Conservation (phyloP, 306 rosid species). For the Astragalus membranaceus region DNA sequence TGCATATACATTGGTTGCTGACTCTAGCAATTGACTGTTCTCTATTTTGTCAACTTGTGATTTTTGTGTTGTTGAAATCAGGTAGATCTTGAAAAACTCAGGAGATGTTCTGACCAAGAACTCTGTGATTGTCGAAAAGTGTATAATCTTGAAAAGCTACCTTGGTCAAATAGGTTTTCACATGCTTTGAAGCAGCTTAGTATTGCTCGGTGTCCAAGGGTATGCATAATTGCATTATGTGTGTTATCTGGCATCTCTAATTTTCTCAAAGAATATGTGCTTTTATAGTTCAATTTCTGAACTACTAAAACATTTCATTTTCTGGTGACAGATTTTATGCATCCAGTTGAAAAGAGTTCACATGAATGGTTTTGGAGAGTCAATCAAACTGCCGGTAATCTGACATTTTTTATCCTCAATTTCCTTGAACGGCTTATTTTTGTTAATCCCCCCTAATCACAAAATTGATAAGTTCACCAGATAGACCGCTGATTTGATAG, state of each 20-base stretch:
- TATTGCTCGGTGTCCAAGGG: slow-evolving; percentile 84
- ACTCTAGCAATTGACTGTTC: slow-evolving; percentile 15
- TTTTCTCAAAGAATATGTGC: slow-evolving; percentile 1
- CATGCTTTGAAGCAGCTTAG: slow-evolving; percentile 67
- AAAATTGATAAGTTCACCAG: background rate
- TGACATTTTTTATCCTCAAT: slow-evolving; percentile 9
- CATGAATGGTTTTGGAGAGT: slow-evolving; percentile 51
- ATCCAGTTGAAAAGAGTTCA: slow-evolving; percentile 76
- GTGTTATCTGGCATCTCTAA: slow-evolving; percentile 1
- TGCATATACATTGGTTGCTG: background rate
- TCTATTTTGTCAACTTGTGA: slow-evolving; percentile 17
- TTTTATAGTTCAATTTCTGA: slow-evolving; percentile 14
- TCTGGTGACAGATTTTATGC: slow-evolving; percentile 69
- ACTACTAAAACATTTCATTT: slow-evolving; percentile 7
- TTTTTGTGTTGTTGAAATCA: slow-evolving; percentile 28
- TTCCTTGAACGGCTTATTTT: slow-evolving; percentile 5
- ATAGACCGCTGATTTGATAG: background rate
- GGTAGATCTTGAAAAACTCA: slow-evolving; percentile 58
- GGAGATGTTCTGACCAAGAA: slow-evolving; percentile 62
- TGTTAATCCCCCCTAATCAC: too few species aligned
- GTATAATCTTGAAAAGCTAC: slow-evolving; percentile 42
- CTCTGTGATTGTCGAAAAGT: slow-evolving; percentile 49
- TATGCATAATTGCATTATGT: slow-evolving; percentile 22
- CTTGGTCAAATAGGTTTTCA: slow-evolving; percentile 80
- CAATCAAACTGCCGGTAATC: slow-evolving; percentile 61